phyloP scores from a whole-genome alignment of 2,329 filamentous ascomycete species.

The Phyllosticta citrichinensis region DNA sequence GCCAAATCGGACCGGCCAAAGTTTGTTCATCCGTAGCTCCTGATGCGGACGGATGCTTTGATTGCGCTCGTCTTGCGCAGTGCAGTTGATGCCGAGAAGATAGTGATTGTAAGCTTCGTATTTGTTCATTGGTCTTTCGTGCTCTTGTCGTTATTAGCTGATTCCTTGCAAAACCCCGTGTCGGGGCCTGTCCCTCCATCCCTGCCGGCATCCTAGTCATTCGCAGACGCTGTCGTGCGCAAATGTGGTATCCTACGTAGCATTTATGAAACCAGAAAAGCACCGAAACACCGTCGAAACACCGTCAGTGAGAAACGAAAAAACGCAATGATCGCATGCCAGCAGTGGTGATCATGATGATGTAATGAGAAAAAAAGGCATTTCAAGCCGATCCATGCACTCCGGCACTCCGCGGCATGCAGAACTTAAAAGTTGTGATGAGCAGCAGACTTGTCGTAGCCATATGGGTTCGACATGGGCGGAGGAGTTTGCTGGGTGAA shows the following conservation, averaged over 20 bases:
- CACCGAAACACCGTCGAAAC: neutral
- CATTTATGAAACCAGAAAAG: neutral
- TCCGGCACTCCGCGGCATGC: neutral
- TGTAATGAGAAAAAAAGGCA: neutral
- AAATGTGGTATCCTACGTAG: neutral
- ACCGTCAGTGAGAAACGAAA: neutral
- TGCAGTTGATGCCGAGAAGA: neutral
- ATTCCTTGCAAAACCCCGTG: neutral
- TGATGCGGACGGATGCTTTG: too few relatives aligned
- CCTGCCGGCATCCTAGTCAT: neutral
- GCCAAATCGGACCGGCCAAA: neutral
- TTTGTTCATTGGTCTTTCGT: neutral
- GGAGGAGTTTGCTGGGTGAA: conserved; percentile 36
- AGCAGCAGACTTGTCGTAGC: conserved; percentile 23
- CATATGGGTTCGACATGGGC: conserved; percentile 25
- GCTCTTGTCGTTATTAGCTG: neutral
- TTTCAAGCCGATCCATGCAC: neutral
- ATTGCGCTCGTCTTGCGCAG: too few relatives aligned
- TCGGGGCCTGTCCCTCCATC: neutral
- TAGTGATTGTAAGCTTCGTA: neutral
- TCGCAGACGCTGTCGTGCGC: neutral
- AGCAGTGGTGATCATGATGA: neutral
- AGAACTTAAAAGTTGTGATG: neutral
- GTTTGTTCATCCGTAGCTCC: neutral
- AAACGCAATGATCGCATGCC: neutral